Conservation (phyloP, 139 green algal genomes). For the Chlamydomonas sp. region DNA sequence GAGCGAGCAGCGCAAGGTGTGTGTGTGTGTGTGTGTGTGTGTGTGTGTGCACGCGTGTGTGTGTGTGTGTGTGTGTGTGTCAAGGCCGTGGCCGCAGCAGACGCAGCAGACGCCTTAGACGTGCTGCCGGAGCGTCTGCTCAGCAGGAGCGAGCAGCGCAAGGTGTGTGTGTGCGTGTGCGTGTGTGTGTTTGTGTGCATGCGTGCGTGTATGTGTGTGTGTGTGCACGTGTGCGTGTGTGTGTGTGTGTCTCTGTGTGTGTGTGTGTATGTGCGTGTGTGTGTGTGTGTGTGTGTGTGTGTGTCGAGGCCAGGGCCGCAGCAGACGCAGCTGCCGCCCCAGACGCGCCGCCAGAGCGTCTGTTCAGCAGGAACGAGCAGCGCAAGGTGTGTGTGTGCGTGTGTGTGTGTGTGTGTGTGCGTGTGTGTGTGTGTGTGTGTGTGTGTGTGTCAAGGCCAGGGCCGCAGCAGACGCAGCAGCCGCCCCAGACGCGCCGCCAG, state of each 20-base stretch:
- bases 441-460: slow-evolving; percentile 1
- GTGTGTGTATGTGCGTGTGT: background rate
- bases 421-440: slow-evolving; percentile 6
- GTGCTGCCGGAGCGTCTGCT: too few relatives aligned
- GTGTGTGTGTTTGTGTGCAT: background rate
- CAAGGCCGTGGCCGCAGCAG: too few relatives aligned
- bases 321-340: too few relatives aligned
- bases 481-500: too few relatives aligned
- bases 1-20: too few relatives aligned
- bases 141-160: too few relatives aligned
- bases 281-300: too few relatives aligned
- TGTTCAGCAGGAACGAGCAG: too few relatives aligned
- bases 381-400: background rate
- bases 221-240: background rate
- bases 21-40: background rate
- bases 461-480: too few relatives aligned
- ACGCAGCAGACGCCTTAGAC: too few relatives aligned
- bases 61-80: background rate
- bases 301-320: too few relatives aligned
- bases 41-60: background rate
- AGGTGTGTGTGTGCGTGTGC: background rate
- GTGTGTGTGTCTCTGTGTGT: background rate
- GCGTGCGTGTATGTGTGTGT: background rate
- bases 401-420: slow-evolving; percentile 4
- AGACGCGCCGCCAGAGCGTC: too few relatives aligned